These are phyloP conservation scores for Mycena kentingensis DNA, from an alignment of 768 basidiomycete genomes.

Conservation along the genomic window DNA sequence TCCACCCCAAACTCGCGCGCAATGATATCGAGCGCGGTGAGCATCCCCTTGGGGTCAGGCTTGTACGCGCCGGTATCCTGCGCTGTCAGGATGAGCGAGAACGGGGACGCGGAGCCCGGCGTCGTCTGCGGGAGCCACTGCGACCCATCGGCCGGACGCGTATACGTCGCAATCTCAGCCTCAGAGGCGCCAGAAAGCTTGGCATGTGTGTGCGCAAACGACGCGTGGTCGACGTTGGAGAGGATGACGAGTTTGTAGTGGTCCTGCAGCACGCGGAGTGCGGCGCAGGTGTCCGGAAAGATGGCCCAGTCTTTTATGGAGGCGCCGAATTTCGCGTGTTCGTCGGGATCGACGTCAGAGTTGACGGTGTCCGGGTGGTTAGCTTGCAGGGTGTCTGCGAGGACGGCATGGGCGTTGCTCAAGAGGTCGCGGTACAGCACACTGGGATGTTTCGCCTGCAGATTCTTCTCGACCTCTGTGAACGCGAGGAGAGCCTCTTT, in stretches of 20 bases:
- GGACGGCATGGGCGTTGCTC: conserved; percentile 44
- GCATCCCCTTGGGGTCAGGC: conserved; percentile 59
- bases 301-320: conserved; percentile 64
- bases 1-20: conserved; percentile 40
- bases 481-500: conserved; percentile 56
- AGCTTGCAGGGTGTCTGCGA: conserved; percentile 39
- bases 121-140: conserved; percentile 49
- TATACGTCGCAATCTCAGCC: conserved; percentile 30
- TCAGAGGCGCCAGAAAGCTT: conserved; percentile 48
- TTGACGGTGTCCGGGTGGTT: conserved; percentile 22
- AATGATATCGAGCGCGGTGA: conserved; percentile 48
- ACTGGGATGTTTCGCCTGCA: conserved; percentile 58
- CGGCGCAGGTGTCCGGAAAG: conserved; percentile 66
- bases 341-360: conserved; percentile 16
- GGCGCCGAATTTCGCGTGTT: conserved; percentile 54
- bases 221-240: conserved; percentile 71
- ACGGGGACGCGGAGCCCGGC: conserved; percentile 52
- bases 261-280: conserved; percentile 58
- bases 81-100: conserved; percentile 68
- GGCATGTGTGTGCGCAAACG: conserved; percentile 61
- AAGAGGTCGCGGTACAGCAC: conserved; percentile 66
- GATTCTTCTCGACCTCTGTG: conserved; percentile 51
- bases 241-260: conserved; percentile 72
- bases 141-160: conserved; percentile 35
- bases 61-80: conserved; percentile 77